These are phyloP conservation scores for Raphanus raphanistrum DNA, from an alignment of 345 rosid genomes.

Conservation along the genomic window DNA sequence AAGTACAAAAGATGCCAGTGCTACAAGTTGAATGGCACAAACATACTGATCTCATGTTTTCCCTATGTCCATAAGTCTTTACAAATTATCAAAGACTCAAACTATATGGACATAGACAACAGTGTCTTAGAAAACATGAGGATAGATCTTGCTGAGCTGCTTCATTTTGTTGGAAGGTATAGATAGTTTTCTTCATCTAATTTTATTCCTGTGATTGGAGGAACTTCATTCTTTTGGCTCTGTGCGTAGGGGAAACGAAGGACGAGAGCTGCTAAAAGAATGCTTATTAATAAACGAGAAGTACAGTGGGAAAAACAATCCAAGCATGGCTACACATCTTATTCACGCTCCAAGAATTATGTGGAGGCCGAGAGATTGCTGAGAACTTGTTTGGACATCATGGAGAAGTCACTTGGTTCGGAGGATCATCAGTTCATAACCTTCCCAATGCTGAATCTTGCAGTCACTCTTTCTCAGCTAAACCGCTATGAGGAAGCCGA, in stretches of 20 bases:
- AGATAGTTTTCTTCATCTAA: neutral
- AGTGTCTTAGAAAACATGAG: slow-evolving; percentile 69
- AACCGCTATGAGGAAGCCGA: slow-evolving; percentile 55
- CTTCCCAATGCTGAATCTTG: slow-evolving; percentile 77
- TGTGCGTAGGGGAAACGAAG: slow-evolving; percentile 68
- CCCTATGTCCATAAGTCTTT: too few relatives aligned
- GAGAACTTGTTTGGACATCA: slow-evolving; percentile 60
- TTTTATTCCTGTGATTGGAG: neutral
- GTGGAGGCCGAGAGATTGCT: slow-evolving; percentile 46
- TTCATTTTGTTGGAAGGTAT: slow-evolving; percentile 84
- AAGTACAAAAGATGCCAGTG: too few relatives aligned
- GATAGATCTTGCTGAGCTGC: slow-evolving; percentile 86
- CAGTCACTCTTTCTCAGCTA: slow-evolving; percentile 68
- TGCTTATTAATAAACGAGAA: slow-evolving; percentile 68
- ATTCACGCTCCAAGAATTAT: neutral
- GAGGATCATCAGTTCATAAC: slow-evolving; percentile 74
- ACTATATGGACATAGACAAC: slow-evolving; percentile 59
- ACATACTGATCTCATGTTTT: too few relatives aligned
- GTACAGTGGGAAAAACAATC: slow-evolving; percentile 64
- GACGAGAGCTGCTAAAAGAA: slow-evolving; percentile 77
- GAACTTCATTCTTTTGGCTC: slow-evolving; percentile 9
- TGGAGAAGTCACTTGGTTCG: slow-evolving; percentile 47
- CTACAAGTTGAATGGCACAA: too few relatives aligned
- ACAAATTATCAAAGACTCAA: slow-evolving; percentile 61
- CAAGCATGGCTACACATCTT: slow-evolving; percentile 59